Evolutionary conservation across 108 stramenopile genomes (phyloP).

Genomic region (Fistulifera solaris): DNA sequence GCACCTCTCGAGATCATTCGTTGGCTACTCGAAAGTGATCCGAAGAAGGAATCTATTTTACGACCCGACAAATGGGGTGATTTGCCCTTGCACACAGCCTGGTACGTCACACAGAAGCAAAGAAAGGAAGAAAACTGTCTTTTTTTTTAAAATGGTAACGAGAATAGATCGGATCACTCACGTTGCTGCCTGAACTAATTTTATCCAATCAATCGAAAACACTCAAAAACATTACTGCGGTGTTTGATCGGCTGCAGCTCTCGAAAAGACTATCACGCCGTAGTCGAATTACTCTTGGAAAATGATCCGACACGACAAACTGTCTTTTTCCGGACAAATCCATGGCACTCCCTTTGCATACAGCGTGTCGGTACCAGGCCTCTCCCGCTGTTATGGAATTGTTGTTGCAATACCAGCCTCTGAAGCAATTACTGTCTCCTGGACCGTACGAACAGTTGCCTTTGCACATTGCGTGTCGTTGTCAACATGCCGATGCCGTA

Average conservation of each 20-base stretch:
- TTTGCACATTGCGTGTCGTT: slow-evolving; percentile 54
- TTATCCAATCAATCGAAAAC: no score
- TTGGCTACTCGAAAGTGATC: slow-evolving; percentile 36
- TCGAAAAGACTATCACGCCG: slow-evolving; percentile 15
- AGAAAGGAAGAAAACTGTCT: background rate
- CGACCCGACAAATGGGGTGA: slow-evolving; percentile 52
- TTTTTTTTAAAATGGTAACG: background rate
- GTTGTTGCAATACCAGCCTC: slow-evolving; percentile 28
- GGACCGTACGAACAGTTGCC: slow-evolving; percentile 45
- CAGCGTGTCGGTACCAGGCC: slow-evolving; percentile 43
- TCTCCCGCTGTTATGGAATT: slow-evolving; percentile 35
- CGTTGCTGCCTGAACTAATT: no score
- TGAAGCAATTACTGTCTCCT: slow-evolving; percentile 24
- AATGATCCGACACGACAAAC: slow-evolving; percentile 32
- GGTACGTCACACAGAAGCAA: slow-evolving; percentile 15
- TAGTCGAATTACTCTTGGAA: slow-evolving; percentile 44
- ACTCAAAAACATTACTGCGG: background rate
- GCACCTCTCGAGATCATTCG: slow-evolving; percentile 48
- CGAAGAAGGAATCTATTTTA: slow-evolving; percentile 26
- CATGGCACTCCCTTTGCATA: slow-evolving; percentile 48
- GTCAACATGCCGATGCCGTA: slow-evolving; percentile 28
- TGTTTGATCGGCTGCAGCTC: slow-evolving; percentile 24
- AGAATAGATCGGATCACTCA: no score
- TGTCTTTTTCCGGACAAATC: slow-evolving; percentile 31
- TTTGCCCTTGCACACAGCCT: slow-evolving; percentile 15